Base-by-base conservation (phyloP, 1,139 yeast species). In the Taiozyma onychis region DNA sequence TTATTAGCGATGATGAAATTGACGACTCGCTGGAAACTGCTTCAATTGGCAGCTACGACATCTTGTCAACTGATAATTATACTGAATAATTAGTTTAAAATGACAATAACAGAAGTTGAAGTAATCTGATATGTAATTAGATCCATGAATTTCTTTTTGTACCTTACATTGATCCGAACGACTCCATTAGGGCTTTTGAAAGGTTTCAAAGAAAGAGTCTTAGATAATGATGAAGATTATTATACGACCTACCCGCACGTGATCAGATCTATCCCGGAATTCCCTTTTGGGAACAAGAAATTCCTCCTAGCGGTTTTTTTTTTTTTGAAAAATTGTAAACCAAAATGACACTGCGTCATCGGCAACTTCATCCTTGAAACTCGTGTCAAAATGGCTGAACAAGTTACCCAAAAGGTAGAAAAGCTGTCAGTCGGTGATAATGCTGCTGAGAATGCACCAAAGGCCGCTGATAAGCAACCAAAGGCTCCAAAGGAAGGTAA, bases 321-420 rank as follows among this genome's bases (percentile, higher is more conserved):
- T 30, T 30, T 30, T 10, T 8, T 30, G n/a, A 30, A 32, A 32
- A 32, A 8, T 32, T 14, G 9, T 4, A n/a, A 32, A 32, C 9
- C 41, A 21, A 18, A 16, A 6, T 7, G n/a, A 14, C 21, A 35
- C 18, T 18, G 24, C 16, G 41, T 18, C 41, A 37, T 37, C 24
- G 3, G 2, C 6, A 21, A 9, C 8, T 37, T 4, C 21, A 37
- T 11, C 41, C 18, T 37, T 37, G 24, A 37, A 37, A 37, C 7
- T 18, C 9, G 7, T 9, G 7, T 7, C 22, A 35, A 39, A 48
- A 69, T 70, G 74, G 70, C 73, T 50, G 73, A 69, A 55, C 72
- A 73, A 56, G 69, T 80, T 53, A 74, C 74, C 53, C 75, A 79
- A 55, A 75, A 81, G 65, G 82, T 82, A 50, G 79, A 78, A 57